Evolutionary conservation across 176 grass and related monocot species (phyloP).

Genomic region (Echinochloa phyllopogon): DNA sequence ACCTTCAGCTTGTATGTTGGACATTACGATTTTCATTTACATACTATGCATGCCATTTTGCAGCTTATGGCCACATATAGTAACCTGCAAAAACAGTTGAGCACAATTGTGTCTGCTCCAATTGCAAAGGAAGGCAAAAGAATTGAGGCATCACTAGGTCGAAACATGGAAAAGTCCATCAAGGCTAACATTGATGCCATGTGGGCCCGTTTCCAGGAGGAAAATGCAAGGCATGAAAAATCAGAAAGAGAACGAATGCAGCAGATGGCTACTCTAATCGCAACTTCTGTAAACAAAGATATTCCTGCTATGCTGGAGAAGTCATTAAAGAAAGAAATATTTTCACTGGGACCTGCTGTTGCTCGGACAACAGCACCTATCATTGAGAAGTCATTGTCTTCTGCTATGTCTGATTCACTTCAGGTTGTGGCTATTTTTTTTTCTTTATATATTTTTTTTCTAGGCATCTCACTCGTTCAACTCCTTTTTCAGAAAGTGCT

Average conservation of each 20-base stretch:
- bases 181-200: slow-evolving; percentile 86
- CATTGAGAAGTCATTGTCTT: slow-evolving; percentile 79
- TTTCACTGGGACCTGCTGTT: slow-evolving; percentile 63
- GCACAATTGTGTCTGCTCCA: slow-evolving; percentile 59
- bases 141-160: slow-evolving; percentile 71
- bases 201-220: slow-evolving; percentile 86
- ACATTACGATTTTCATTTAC: slow-evolving; percentile 16
- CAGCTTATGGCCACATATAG: slow-evolving; percentile 80
- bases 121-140: slow-evolving; percentile 89
- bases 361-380: slow-evolving; percentile 71
- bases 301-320: slow-evolving; percentile 72
- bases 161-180: slow-evolving; percentile 81
- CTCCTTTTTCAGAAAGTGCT: slow-evolving; percentile 68
- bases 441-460: slow-evolving; percentile 27
- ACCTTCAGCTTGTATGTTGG: background rate
- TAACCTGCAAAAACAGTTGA: slow-evolving; percentile 87
- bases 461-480: slow-evolving; percentile 18
- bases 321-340: slow-evolving; percentile 85
- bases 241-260: slow-evolving; percentile 78
- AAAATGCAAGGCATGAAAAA: slow-evolving; percentile 84
- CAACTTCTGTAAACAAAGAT: slow-evolving; percentile 80
- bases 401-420: slow-evolving; percentile 82
- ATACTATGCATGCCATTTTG: slow-evolving; percentile 30
- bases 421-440: slow-evolving; percentile 64
- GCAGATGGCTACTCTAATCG: slow-evolving; percentile 71